These are phyloP conservation scores for Letharia lupina DNA, from an alignment of 495 filamentous ascomycete genomes.

Conservation along the genomic window DNA sequence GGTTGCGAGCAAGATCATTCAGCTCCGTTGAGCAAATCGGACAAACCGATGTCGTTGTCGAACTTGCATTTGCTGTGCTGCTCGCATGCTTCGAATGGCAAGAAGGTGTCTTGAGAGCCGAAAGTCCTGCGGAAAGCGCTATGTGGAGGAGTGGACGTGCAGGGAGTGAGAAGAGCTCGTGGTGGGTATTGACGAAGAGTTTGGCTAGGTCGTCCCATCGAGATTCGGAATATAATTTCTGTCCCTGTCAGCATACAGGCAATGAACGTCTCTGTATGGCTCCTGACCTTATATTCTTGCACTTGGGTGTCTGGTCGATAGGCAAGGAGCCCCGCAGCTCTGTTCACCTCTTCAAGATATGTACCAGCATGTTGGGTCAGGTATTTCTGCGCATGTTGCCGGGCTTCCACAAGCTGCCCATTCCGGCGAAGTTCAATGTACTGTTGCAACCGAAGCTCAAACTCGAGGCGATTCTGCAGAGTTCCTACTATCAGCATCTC, in stretches of 20 bases:
- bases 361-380: constrained; percentile 57
- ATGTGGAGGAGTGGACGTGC: constrained; percentile 79
- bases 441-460: constrained; percentile 89
- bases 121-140: constrained; percentile 83
- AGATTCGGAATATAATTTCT: constrained; percentile 62
- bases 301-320: constrained; percentile 52
- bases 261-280: not conserved
- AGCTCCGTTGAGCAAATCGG: constrained; percentile 94
- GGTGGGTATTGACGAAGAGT: constrained; percentile 79
- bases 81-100: constrained; percentile 68
- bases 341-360: constrained; percentile 58
- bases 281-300: constrained; percentile 56
- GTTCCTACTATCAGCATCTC: constrained; percentile 27
- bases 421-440: constrained; percentile 82
- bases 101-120: constrained; percentile 88
- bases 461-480: constrained; percentile 73
- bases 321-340: constrained; percentile 74
- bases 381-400: constrained; percentile 70
- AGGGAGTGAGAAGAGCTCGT: constrained; percentile 78
- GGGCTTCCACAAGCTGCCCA: constrained; percentile 65
- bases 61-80: constrained; percentile 50
- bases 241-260: constrained; percentile 19
- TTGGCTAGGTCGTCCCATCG: constrained; percentile 72
- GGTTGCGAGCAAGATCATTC: constrained; percentile 76
- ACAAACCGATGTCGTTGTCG: constrained; percentile 60